These are phyloP conservation scores for Phycomyces blakesleeanus DNA, from an alignment of 192 early-diverging fungal genomes.

Conservation along the genomic window DNA sequence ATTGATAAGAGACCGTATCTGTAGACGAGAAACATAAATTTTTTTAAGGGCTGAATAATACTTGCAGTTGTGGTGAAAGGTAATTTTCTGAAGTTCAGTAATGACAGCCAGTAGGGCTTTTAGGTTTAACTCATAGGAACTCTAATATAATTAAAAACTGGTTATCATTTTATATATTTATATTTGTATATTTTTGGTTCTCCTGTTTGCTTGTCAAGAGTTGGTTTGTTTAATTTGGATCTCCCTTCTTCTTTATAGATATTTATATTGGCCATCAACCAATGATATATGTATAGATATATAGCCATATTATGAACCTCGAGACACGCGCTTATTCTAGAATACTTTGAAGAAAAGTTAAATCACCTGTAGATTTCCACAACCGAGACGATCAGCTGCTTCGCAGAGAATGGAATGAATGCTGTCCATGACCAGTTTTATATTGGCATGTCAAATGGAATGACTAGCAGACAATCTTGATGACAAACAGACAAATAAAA, in stretches of 20 bases:
- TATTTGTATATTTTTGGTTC: background rate
- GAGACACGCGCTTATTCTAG: background rate
- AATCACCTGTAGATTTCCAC: slow-evolving; percentile 2
- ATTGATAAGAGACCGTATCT: background rate
- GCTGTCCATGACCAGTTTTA: no score
- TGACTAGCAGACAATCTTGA: no score
- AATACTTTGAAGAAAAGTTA: background rate
- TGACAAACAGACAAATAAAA: background rate
- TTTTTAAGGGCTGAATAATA: no score
- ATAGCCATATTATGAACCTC: no score
- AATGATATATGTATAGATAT: no score
- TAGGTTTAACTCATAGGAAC: slow-evolving; percentile 35
- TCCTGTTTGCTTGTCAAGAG: no score
- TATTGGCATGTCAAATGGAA: background rate
- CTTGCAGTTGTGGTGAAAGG: slow-evolving; percentile 49
- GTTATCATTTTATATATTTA: background rate
- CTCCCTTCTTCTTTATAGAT: no score
- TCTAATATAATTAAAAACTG: slow-evolving; percentile 6
- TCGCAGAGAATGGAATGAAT: slow-evolving; percentile 1
- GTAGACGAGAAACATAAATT: slow-evolving; percentile 1
- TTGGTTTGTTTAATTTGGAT: no score
- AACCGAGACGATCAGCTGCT: slow-evolving; percentile 1
- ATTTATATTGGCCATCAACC: no score
- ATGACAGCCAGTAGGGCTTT: slow-evolving; percentile 39
- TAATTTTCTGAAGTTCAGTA: slow-evolving; percentile 42